phyloP scores from a whole-genome alignment of 768 basidiomycete species.

The Pleurotus platypus region DNA sequence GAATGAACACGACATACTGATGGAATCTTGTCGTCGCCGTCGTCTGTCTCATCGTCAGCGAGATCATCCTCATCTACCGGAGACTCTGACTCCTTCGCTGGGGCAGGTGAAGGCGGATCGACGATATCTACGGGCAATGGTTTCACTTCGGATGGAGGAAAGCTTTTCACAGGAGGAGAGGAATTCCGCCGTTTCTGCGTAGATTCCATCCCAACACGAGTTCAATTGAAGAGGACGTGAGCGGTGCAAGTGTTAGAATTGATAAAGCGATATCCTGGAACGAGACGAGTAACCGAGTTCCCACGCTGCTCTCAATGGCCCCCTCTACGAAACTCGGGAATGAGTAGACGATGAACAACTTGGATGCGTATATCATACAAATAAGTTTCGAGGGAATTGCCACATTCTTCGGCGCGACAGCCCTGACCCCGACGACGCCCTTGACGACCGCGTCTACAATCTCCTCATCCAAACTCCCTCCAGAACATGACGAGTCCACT shows the following conservation, averaged over 20 bases:
- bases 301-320: too few species aligned
- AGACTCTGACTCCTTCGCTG: background rate
- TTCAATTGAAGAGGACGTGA: conserved; percentile 3
- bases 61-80: background rate
- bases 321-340: conserved; percentile 10
- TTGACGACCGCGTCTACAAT: background rate
- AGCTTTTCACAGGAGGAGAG: background rate
- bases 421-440: background rate
- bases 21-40: conserved; percentile 1
- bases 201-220: background rate
- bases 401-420: conserved; percentile 19
- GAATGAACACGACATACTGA: background rate
- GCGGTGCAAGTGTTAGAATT: background rate
- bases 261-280: background rate
- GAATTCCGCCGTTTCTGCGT: background rate
- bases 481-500: conserved; percentile 16
- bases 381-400: conserved; percentile 16
- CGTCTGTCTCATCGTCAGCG: background rate
- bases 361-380: conserved; percentile 20
- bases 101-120: background rate
- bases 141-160: conserved; percentile 2
- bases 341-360: conserved; percentile 17
- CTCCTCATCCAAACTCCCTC: conserved; percentile 14
- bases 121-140: background rate
- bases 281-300: background rate